Evolutionary conservation across 768 basidiomycete species (phyloP).

Genomic region (Lactifluus volemus): DNA sequence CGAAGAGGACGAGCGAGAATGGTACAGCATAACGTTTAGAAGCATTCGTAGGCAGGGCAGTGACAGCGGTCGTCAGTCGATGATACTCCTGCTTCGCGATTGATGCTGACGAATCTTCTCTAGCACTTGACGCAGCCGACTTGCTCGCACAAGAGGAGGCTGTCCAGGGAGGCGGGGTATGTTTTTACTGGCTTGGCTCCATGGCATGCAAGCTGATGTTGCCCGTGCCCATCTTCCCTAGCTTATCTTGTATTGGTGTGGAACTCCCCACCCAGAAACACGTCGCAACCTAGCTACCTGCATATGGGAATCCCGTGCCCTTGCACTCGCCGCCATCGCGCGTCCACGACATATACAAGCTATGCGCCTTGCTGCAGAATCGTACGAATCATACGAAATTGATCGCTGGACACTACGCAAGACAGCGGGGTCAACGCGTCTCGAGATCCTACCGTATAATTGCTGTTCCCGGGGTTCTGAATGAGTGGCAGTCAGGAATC

Average conservation of each 20-base stretch:
- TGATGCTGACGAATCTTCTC: constrained; percentile 6
- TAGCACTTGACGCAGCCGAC: constrained; percentile 84
- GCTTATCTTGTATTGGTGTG: constrained; percentile 93
- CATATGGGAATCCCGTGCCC: constrained; percentile 86
- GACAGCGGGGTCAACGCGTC: constrained; percentile 42
- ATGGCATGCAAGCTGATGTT: background rate
- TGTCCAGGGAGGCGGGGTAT: constrained; percentile 73
- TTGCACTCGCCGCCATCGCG: constrained; percentile 73
- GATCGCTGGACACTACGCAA: constrained; percentile 73
- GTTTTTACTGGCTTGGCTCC: constrained; percentile 22
- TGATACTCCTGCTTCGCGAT: background rate
- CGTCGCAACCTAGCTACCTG: constrained; percentile 91
- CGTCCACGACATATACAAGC: constrained; percentile 77
- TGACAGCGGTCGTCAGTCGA: constrained; percentile 48
- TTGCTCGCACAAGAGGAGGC: constrained; percentile 88
- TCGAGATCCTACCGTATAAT: constrained; percentile 52
- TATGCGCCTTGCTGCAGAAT: constrained; percentile 65
- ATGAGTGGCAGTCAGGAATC: background rate
- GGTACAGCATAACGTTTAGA: constrained; percentile 90
- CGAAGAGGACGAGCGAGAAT: constrained; percentile 66
- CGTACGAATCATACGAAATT: constrained; percentile 72
- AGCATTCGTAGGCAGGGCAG: constrained; percentile 66
- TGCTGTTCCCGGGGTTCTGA: constrained; percentile 64
- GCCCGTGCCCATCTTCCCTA: constrained; percentile 23
- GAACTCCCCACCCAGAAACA: constrained; percentile 63